Evolutionary conservation across 2,329 filamentous ascomycete species (phyloP), one percentile per base, ranked within the genome.

Genomic region (Keithomyces neogunnii): DNA sequence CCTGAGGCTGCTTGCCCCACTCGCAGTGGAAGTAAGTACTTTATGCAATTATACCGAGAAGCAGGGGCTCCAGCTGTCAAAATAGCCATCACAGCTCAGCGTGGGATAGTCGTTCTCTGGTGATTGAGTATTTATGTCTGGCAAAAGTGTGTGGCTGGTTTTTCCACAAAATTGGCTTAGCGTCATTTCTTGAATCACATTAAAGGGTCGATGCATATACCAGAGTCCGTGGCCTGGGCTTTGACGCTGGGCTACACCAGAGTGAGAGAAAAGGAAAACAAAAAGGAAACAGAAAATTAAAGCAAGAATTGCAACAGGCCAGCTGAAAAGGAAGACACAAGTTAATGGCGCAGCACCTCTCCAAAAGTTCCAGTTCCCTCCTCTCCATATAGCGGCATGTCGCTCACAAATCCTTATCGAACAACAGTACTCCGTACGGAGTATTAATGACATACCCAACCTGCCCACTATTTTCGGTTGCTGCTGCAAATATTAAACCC

Each of bases 101-200:
- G 19, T 38, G 2, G 11, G 5, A 38, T n/a, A 7, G 39, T 7
- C 5, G 28, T 19, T 19, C 19, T 19, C 19, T 2, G n/a, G n/a
- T 28, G 19, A 28, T 8, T 26, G 13, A 5, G 10, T 40, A 3
- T 42, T 42, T 42, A 13, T 26, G 39, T 42, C 39, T 2, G 19
- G 11, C 19, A 29, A 6, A 42, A 7, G 9, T 19, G n/a, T 26
- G 11, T 42, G 39, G 39, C 39, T 7, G 39, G 39, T 13, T 30
- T 33, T 43, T 44, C 51, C 48, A 53, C 48, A 47, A 49, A 46
- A 53, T 44, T 39, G 53, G 52, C 45, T 35, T 42, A 47, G 36
- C 40, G 35, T 30, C 47, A 48, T 43, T 33, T 44, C 51, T 39
- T 19, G 13, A 26, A 36, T 42, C 9, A 6, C 39, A 42, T 19